These are phyloP conservation scores for Malassezia pachydermatis DNA, from an alignment of 1,284 basidiomycete genomes.

Conservation along the genomic window DNA sequence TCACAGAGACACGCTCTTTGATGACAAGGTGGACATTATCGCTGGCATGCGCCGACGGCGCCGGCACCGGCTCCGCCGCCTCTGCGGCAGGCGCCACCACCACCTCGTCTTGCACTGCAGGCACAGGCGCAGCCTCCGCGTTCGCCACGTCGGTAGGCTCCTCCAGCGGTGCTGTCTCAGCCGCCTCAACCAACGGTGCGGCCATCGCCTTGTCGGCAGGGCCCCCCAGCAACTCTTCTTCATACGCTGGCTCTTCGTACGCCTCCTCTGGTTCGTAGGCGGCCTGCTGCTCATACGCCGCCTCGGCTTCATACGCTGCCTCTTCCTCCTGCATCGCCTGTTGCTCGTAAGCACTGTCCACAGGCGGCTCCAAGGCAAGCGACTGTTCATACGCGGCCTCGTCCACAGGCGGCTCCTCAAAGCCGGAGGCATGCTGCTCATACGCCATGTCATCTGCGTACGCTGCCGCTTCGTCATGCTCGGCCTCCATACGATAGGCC, in stretches of 20 bases:
- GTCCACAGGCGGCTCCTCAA: background rate
- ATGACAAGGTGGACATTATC: conserved; percentile 71
- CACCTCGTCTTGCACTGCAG: background rate
- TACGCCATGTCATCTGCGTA: too few relatives aligned
- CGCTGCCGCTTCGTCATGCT: background rate
- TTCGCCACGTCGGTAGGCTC: background rate
- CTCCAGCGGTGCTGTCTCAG: background rate
- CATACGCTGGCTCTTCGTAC: background rate
- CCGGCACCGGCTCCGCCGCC: too few relatives aligned
- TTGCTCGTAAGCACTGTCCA: background rate
- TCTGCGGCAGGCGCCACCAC: too few relatives aligned
- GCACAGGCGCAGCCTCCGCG: background rate
- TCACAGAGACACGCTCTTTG: conserved; percentile 70
- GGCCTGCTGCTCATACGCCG: background rate
- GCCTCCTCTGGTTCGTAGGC: background rate
- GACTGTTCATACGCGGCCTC: background rate
- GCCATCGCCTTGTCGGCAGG: background rate
- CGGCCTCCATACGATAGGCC: background rate
- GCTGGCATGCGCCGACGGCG: background rate
- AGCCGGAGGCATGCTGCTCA: background rate
- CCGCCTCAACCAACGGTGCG: background rate
- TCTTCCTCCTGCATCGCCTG: background rate
- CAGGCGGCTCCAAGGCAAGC: too few relatives aligned
- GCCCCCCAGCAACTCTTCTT: background rate
- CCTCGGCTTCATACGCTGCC: background rate